Conservation (phyloP, 305 asterid genomes). For the Lippia alba region DNA sequence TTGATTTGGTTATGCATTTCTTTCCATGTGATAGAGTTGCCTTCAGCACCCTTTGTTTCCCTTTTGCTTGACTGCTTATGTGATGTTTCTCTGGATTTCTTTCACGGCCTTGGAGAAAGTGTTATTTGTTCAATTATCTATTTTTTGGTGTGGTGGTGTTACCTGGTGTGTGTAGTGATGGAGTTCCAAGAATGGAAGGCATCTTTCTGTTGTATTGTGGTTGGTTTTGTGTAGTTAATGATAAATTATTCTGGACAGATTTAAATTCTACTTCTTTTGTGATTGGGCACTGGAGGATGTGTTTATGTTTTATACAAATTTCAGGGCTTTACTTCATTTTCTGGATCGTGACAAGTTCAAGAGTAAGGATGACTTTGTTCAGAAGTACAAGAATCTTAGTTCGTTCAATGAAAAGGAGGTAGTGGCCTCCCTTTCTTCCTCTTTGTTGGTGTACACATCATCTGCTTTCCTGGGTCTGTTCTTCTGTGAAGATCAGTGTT, state of each 20-base stretch:
- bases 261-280: conserved; percentile 9
- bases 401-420: conserved; percentile 95
- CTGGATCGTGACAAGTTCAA: conserved; percentile 92
- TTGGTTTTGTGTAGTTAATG: conserved; percentile 12
- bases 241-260: conserved; percentile 10
- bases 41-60: conserved; percentile 11
- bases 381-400: conserved; percentile 93
- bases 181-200: background rate
- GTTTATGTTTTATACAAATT: conserved; percentile 36
- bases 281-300: conserved; percentile 1
- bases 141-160: background rate
- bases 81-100: conserved; percentile 9
- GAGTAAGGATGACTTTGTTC: conserved; percentile 94
- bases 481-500: background rate
- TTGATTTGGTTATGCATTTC: background rate
- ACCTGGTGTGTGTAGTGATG: background rate
- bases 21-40: conserved; percentile 14
- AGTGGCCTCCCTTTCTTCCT: conserved; percentile 26
- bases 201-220: background rate
- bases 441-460: conserved; percentile 17
- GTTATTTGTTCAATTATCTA: background rate
- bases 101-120: conserved; percentile 2
- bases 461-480: conserved; percentile 17
- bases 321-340: conserved; percentile 99
- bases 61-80: background rate